Evolutionary conservation across 1,284 basidiomycete genomes (phyloP).

Genomic region (Sanghuangporus sanghuang): DNA sequence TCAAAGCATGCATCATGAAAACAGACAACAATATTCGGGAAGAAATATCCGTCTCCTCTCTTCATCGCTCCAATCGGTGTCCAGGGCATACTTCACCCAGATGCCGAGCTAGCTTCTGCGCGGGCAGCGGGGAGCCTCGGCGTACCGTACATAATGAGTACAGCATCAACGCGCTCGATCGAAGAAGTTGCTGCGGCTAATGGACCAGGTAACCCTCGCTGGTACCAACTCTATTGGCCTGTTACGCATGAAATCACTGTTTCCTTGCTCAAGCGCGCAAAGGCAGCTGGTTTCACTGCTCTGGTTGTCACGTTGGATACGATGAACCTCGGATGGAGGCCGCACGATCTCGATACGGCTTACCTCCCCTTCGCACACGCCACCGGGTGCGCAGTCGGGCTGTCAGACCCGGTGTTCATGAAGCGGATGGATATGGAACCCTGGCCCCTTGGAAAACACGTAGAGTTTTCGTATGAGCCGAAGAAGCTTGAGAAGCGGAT

Average conservation of each 20-base stretch:
- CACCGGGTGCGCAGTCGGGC: slow-evolving; percentile 51
- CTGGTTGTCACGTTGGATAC: slow-evolving; percentile 71
- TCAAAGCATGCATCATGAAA: background rate
- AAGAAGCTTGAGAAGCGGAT: slow-evolving; percentile 34
- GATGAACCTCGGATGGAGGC: slow-evolving; percentile 62
- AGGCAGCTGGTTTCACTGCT: slow-evolving; percentile 56
- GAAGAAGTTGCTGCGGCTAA: slow-evolving; percentile 70
- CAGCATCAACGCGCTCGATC: slow-evolving; percentile 63
- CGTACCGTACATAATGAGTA: slow-evolving; percentile 69
- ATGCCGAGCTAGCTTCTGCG: slow-evolving; percentile 67
- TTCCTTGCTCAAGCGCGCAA: slow-evolving; percentile 61
- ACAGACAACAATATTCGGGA: slow-evolving; percentile 69
- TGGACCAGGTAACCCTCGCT: slow-evolving; percentile 51
- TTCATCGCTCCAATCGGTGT: slow-evolving; percentile 73
- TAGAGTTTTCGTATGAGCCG: slow-evolving; percentile 56
- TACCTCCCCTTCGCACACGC: slow-evolving; percentile 64
- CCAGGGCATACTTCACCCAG: slow-evolving; percentile 61
- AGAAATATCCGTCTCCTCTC: slow-evolving; percentile 57
- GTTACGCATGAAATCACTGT: slow-evolving; percentile 53
- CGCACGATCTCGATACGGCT: slow-evolving; percentile 52
- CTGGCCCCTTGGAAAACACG: slow-evolving; percentile 33
- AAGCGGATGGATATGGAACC: slow-evolving; percentile 38
- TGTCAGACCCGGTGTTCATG: slow-evolving; percentile 73
- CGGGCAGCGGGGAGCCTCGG: slow-evolving; percentile 58
- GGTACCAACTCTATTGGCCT: slow-evolving; percentile 84